Base-by-base conservation (phyloP, 768 basidiomycete species). In the Tremella yokohamensis region DNA sequence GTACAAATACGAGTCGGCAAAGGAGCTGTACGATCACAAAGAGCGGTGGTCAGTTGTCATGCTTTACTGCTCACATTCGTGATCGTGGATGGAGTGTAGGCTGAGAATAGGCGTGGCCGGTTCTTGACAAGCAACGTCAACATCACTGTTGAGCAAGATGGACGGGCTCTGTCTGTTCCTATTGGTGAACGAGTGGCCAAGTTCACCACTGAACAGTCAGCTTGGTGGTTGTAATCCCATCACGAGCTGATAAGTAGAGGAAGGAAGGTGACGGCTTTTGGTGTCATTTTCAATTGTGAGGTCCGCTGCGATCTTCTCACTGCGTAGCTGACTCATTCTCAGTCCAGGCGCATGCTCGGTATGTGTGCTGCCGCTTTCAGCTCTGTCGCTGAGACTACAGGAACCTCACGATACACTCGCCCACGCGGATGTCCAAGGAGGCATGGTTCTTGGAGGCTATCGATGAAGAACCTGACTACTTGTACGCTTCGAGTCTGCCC, bases 41-140 rank as follows among this genome's bases (percentile, higher is more conserved):
- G 63, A 55, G 19, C 58, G 57, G 40, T 72, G 68, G 72, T 69
- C 50, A 61, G 63, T 71, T 20, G 29, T 49, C n/a, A 56, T 54
- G 50, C n/a, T 24, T 58, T 40, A 11, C 24, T 52, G 18, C 44
- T 25, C 56, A 6, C n/a, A n/a, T n/a, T n/a, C 13, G 40, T 20
- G 24, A 22, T 12, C 38, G 11, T 20, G 8, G 15, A 24, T 4
- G 42, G 40, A 2, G 52, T 18, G 48, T 37, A 58, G 40, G 19
- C 34, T 37, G 47, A 52, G 44, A n/a, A n/a, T 40, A 71, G 85
- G 74, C 79, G 82, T 8, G 89, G 87, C 6, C 81, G 85, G 45
- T 92, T 90, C 74, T 78, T 96, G 48, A 84, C 89, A 0, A 88
- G 86, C 1, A 94, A 94, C 66, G 87, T 84, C 55, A 88, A 93